Evolutionary conservation across 2,329 filamentous ascomycete genomes (phyloP).

Genomic region (Pseudocercospora eumusae): DNA sequence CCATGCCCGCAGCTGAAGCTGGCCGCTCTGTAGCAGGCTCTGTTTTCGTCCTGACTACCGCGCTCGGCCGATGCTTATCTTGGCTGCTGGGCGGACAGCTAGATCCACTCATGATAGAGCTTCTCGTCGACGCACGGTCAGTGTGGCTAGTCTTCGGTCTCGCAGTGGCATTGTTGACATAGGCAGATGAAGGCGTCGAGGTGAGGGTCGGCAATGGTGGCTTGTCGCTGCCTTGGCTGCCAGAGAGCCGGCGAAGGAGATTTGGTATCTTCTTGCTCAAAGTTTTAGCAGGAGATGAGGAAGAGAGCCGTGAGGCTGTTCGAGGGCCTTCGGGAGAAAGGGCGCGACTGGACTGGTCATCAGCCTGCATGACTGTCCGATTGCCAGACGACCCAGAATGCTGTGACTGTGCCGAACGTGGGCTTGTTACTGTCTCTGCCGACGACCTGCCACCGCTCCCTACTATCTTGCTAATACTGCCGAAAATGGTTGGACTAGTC

Average conservation of each 20-base stretch:
- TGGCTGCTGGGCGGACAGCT: conserved; percentile 20
- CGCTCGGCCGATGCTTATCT: conserved; percentile 16
- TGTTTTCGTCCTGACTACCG: conserved; percentile 21
- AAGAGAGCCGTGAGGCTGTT: conserved; percentile 9
- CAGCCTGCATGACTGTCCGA: conserved; percentile 29
- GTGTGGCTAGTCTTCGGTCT: conserved; percentile 30
- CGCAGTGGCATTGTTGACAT: conserved; percentile 16
- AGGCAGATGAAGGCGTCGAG: conserved; percentile 27
- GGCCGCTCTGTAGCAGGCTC: conserved; percentile 21
- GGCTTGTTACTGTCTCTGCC: conserved; percentile 27
- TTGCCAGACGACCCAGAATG: conserved; percentile 34
- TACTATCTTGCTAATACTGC: conserved; percentile 22
- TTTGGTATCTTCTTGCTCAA: conserved; percentile 36
- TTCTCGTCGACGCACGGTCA: conserved; percentile 17
- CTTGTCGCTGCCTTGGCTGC: conserved; percentile 27
- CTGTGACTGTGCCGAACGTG: conserved; percentile 25
- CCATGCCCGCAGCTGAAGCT: conserved; percentile 21
- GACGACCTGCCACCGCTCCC: conserved; percentile 24
- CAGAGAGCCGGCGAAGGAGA: conserved; percentile 40
- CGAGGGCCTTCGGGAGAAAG: conserved; percentile 22
- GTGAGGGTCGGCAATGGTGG: conserved; percentile 28
- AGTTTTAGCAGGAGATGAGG: conserved; percentile 30
- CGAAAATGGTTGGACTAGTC: conserved; percentile 33
- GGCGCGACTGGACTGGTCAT: conserved; percentile 15
- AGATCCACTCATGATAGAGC: conserved; percentile 3